Evolutionary conservation across 768 basidiomycete species (phyloP), one percentile per base, ranked within the genome.

Genomic region (Mycena maculata): DNA sequence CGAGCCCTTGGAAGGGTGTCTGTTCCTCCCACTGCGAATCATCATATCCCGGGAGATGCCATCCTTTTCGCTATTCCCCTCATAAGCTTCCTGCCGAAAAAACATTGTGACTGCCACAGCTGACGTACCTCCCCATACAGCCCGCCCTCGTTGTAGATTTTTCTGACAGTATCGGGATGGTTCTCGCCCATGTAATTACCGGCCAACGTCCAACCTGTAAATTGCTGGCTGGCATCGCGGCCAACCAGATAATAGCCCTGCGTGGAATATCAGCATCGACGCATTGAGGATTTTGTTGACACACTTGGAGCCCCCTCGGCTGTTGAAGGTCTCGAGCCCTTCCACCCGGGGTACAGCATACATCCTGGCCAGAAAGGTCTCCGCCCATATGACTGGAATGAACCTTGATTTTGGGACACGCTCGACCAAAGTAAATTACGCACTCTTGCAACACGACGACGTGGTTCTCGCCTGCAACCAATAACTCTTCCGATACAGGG

Each of bases 21-120:
- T 52, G 25, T 31, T 33, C 22, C 50, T 68, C 67, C 88, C 89
- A 90, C 1, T 69, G 69, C 13, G 84, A 84, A n/a, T 80, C 73
- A 65, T 88, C 82, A 70, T 82, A 87, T 45, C 82, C 85, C n/a
- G 86, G 86, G 16, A 86, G 75, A 66, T 86, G 86, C 85, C 85
- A 86, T n/a, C 85, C 85, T 49, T 64, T 60, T 13, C 73, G 71
- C 67, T 74, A 23, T 15, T 12, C 23, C 3, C 27, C n/a, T 7
- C 28, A 22, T 49, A 30, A 49, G 31, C 52, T 58, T 36, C 25
- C n/a, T n/a, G n/a, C 18, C 22, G 56, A 4, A 25, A 16, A 30
- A 12, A 22, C 28, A 11, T n/a, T 28, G 20, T 6, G 15, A 49
- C 4, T 4, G 33, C 33, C 8, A n/a, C n/a, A 7, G 33, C 33